Evolutionary conservation across 2,329 filamentous ascomycete genomes (phyloP), one percentile per base, ranked within the genome.

Genomic region (Talaromyces marneffei): DNA sequence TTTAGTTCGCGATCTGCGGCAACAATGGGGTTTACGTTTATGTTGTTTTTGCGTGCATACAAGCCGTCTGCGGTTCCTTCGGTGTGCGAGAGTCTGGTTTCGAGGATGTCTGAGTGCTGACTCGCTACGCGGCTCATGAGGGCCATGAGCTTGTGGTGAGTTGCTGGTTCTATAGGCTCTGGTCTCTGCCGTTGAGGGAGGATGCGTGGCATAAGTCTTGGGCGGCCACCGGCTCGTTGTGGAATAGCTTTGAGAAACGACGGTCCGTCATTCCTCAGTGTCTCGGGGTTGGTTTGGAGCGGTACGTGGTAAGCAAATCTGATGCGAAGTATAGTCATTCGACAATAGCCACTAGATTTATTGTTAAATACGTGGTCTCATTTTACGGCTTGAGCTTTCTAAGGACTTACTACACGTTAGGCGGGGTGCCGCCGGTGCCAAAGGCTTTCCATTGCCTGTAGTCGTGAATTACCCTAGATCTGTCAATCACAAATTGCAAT

Each of bases 161-260:
- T 59, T 18, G n/a, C 40, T 3, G 60, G 40, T 16, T 59, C 60
- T 4, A 62, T 62, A 18, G 23, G 48, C 23, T 59, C 60, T 1
- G 56, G 37, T 5, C 29, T n/a, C 3, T 62, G 56, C 35, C 60
- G 57, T 50, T 59, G 60, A 2, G 60, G 60, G 4, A 62, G 48
- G n/a, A 62, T 59, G 31, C 56, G 60, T 4, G 60, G 60, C 60
- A 62, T 62, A 4, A 62, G 27, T 20, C 35, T 59, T 25, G 60
- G 33, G 2, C 60, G 55, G 14, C 40, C 39, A 6, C 60, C 60
- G 40, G 60, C 29, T 9, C 60, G 48, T 33, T 23, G 23, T 23
- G 56, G 39, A 10, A 62, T 37, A 1, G 16, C 31, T 7, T 62
- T 55, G 0, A 62, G 39, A 25, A 33, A 59, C 9, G 60, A 62